phyloP scores from a whole-genome alignment of 768 basidiomycete species.

The Psilocybe sp. region DNA sequence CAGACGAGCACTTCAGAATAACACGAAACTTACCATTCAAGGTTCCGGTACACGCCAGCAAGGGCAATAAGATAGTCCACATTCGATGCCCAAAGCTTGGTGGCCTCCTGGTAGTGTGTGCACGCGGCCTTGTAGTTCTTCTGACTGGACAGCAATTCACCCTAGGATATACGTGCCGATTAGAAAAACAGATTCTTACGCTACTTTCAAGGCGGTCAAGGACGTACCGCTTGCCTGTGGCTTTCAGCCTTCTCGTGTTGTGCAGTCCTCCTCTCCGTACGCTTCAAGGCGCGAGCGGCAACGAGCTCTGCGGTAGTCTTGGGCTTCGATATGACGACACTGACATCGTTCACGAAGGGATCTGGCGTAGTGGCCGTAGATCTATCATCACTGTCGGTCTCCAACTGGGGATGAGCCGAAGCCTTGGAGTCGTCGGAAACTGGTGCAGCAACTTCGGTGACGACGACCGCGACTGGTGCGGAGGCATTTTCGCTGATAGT shows the following conservation, averaged over 20 bases:
- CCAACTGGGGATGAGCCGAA: too few species aligned
- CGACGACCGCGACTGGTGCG: too few species aligned
- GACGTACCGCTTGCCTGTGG: conserved; percentile 17
- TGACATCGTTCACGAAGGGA: neutral
- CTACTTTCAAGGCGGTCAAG: too few species aligned
- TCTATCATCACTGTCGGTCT: too few species aligned
- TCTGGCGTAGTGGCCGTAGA: too few species aligned
- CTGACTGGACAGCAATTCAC: conserved; percentile 27
- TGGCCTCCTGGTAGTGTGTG: conserved; percentile 32
- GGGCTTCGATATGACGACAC: conserved; percentile 13
- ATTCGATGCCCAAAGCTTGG: conserved; percentile 29
- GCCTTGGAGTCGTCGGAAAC: too few species aligned
- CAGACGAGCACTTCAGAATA: conserved; percentile 8
- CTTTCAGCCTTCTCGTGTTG: conserved; percentile 18
- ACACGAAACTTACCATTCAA: conserved; percentile 25
- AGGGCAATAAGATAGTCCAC: conserved; percentile 32
- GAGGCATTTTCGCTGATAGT: too few species aligned
- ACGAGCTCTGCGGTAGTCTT: conserved; percentile 19
- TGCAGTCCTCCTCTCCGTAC: conserved; percentile 17
- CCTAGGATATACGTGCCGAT: conserved; percentile 18
- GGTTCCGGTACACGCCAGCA: conserved; percentile 32
- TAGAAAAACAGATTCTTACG: neutral
- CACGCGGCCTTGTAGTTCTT: conserved; percentile 30
- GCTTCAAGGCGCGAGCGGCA: conserved; percentile 19
- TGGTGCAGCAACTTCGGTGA: too few species aligned